Evolutionary conservation across 2,329 filamentous ascomycete species (phyloP).

Genomic region (Cladophialophora immunda): DNA sequence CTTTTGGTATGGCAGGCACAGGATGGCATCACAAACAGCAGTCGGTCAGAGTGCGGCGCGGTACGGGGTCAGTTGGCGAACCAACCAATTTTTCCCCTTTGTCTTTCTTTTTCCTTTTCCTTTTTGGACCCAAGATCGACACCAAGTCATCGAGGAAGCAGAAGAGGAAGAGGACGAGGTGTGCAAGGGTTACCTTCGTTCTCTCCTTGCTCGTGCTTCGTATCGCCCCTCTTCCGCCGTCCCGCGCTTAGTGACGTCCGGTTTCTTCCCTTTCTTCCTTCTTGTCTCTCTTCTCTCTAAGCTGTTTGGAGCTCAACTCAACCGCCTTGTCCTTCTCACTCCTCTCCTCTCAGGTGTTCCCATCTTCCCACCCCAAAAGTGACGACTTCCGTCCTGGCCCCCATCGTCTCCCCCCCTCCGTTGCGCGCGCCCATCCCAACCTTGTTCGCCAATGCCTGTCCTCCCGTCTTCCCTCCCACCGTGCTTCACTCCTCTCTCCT

Average conservation of each 20-base stretch:
- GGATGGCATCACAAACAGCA: neutral
- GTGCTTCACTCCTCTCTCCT: conserved; percentile 6
- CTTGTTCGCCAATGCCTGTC: conserved; percentile 12
- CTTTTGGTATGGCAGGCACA: too few species aligned
- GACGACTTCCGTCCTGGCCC: conserved; percentile 6
- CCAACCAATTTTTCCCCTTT: neutral
- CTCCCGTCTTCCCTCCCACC: neutral
- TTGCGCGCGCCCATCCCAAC: neutral
- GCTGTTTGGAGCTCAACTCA: conserved; percentile 9
- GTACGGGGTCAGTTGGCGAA: too few species aligned
- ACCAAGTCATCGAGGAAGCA: too few species aligned
- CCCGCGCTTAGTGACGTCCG: conserved; percentile 26
- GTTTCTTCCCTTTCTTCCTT: conserved; percentile 7
- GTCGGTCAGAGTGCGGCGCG: neutral
- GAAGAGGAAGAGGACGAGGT: too few species aligned
- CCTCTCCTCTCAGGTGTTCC: neutral
- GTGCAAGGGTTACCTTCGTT: conserved; percentile 26
- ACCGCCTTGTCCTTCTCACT: neutral
- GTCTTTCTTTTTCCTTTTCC: conserved; percentile 1
- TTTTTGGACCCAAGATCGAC: conserved; percentile 14
- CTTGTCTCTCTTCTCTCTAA: conserved; percentile 1
- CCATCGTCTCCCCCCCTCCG: neutral
- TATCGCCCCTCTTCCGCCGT: conserved; percentile 16
- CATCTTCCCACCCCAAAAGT: neutral
- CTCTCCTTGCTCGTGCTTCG: conserved; percentile 3